Base-by-base conservation (phyloP, 306 rosid species). In the Sophora flavescens region DNA sequence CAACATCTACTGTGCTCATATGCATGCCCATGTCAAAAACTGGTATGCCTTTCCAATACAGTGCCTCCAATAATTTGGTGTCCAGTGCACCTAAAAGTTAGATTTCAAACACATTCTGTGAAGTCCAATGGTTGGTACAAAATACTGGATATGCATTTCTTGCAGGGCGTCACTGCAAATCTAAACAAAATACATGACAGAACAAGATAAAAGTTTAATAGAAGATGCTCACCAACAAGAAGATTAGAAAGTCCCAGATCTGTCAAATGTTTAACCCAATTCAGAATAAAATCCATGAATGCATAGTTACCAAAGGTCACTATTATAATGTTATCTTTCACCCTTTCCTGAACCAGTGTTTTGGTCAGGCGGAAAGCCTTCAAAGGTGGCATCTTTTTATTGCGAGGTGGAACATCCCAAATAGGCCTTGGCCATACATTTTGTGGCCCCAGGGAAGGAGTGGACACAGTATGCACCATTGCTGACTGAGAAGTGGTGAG, bases 21-120 rank as follows among this genome's bases (percentile, higher is more conserved):
- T 89, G 97, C 84, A 97, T 92, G 59, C 97, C 98, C 98, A 95
- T 95, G 84, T 95, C 97, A 83, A 95, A 95, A 68, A 95, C 97
- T 8, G 97, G 93, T 74, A 95, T 77, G 47, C 98, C 97, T 86
- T 89, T 92, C 97, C 97, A 95, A 78, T 95, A 95, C 70, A 95
- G 85, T 53, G 96, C 96, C 91, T 92, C 93, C 84, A 95, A 86
- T 39, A 95, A 76, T 77, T 90, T 89, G 70, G 97, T 84, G 78
- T 95, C 98, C 97, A 92, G 81, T 53, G 98, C 98, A 70, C 98
- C 98, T 95, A 72, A 72, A 75, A 76, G 63, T 70, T 30, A 78
- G 50, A 80, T 78, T 78, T 63, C 59, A 69, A 80, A 70, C 53
- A 33, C 51, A 73, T 44, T 78, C 54, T 36, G 79, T 45, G 18